Conservation (phyloP, 768 basidiomycete genomes). For the Rubroboletus pulcherrimus region DNA sequence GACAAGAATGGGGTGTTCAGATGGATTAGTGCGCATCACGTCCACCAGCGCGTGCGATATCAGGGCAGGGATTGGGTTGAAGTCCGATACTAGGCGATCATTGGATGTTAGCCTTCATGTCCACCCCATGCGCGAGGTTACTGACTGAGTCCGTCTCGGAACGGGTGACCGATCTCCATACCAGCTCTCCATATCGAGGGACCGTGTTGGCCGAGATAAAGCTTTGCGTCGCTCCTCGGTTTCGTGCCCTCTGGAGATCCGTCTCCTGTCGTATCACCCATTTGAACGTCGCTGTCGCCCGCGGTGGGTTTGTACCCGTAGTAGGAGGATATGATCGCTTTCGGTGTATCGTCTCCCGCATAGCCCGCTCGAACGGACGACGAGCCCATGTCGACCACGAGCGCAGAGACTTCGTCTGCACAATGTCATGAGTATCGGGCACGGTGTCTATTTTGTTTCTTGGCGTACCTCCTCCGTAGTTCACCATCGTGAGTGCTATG, state of each 20-base stretch:
- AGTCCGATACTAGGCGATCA: conserved; percentile 59
- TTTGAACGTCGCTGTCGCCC: conserved; percentile 34
- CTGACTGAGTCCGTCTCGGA: conserved; percentile 82
- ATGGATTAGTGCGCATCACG: conserved; percentile 69
- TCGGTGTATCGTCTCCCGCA: conserved; percentile 95
- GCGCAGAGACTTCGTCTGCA: conserved; percentile 92
- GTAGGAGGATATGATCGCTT: conserved; percentile 83
- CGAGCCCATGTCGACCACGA: conserved; percentile 92
- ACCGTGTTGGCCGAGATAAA: conserved; percentile 83
- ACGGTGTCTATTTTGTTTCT: neutral
- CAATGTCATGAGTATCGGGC: neutral
- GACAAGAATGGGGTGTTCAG: conserved; percentile 87
- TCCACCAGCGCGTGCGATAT: conserved; percentile 73
- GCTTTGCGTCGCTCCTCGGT: conserved; percentile 48
- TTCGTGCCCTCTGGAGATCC: conserved; percentile 29
- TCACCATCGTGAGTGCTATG: conserved; percentile 53
- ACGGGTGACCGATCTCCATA: conserved; percentile 84
- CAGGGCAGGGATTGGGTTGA: conserved; percentile 65
- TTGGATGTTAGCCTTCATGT: conserved; percentile 1
- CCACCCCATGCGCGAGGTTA: conserved; percentile 6
- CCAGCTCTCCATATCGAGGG: conserved; percentile 86
- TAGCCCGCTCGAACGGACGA: conserved; percentile 91
- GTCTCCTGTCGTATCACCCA: conserved; percentile 38
- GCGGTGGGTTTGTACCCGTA: conserved; percentile 69
- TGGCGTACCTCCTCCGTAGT: conserved; percentile 78